Evolutionary conservation across 305 asterid species (phyloP), one percentile per base, ranked within the genome.

Genomic region (Euphrasia arctica): DNA sequence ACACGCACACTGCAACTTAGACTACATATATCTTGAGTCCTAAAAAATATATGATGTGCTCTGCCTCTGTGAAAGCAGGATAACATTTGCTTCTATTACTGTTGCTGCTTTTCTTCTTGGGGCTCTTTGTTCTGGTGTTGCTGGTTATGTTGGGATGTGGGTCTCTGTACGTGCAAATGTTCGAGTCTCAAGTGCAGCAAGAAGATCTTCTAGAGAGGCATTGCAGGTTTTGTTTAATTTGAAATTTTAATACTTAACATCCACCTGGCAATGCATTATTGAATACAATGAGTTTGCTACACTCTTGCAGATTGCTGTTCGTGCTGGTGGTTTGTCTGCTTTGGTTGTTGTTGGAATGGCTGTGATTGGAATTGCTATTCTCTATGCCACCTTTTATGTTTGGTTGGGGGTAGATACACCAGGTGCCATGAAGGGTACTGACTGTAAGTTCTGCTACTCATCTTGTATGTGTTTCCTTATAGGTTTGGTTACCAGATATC

Each of bases 141-240:
- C 99, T 84, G 99, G 99, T 64, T 94, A 91, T 70, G 97, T 88
- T 52, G 99, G 99, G 55, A 94, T 94, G 99, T 94, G 99, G 99
- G 99, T 94, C 64, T 94, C 99, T 63, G 98, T 94, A 64, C 95
- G 99, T 62, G 99, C 99, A 64, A 94, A 94, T 84, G 99, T 94
- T 65, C 85, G 99, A 65, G 99, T 91, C 63, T 79, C 99, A 58
- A 91, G 99, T 88, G 99, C 99, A 52, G 99, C 99, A 74, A 84
- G 99, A 73, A 86, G 98, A 66, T 94, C 99, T 39, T 89, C 96
- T 32, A 83, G 98, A 72, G 99, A 94, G 85, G 98, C 99, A 45
- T 78, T 94, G 79, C 99, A 88, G 96, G 98, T 85, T 68, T 67
- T 50, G 50, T 60, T 63, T 55, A 58, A 43, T 58, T 55, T 47